These are phyloP conservation scores for Pharnaceum exiguum DNA, from an alignment of 148 eudicot species.

Conservation along the genomic window DNA sequence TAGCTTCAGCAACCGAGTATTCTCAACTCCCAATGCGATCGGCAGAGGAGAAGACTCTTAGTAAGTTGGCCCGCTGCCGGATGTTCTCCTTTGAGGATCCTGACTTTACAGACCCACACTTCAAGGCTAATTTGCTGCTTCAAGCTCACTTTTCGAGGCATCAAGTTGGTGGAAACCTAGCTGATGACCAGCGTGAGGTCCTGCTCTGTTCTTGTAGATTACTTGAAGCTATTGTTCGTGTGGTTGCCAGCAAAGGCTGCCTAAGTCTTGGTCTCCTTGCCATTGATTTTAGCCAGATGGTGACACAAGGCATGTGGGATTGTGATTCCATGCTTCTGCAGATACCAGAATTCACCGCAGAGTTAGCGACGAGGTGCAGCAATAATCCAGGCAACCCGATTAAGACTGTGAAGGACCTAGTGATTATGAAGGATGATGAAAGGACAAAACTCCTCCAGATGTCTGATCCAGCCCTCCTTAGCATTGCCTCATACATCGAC, in stretches of 20 bases:
- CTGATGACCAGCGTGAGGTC: constrained; percentile 76
- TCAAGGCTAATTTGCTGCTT: constrained; percentile 82
- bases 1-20: constrained; percentile 88
- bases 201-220: constrained; percentile 64
- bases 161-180: constrained; percentile 66
- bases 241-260: constrained; percentile 91
- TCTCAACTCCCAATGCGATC: constrained; percentile 74
- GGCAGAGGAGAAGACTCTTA: constrained; percentile 77
- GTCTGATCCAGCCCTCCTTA: constrained; percentile 65
- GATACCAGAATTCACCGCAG: constrained; percentile 79
- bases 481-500: constrained; percentile 69
- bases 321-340: constrained; percentile 91
- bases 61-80: constrained; percentile 73
- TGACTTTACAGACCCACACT: constrained; percentile 70
- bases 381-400: constrained; percentile 68
- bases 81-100: constrained; percentile 85
- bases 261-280: constrained; percentile 79
- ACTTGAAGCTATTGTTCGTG: constrained; percentile 92
- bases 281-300: constrained; percentile 97
- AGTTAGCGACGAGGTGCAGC: constrained; percentile 70
- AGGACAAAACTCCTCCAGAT: constrained; percentile 60
- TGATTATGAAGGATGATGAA: constrained; percentile 82
- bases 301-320: constrained; percentile 97
- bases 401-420: constrained; percentile 76
- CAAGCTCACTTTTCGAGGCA: constrained; percentile 97